Base-by-base conservation (phyloP, 2,329 filamentous ascomycete species). In the Pseudogymnoascus sp. region DNA sequence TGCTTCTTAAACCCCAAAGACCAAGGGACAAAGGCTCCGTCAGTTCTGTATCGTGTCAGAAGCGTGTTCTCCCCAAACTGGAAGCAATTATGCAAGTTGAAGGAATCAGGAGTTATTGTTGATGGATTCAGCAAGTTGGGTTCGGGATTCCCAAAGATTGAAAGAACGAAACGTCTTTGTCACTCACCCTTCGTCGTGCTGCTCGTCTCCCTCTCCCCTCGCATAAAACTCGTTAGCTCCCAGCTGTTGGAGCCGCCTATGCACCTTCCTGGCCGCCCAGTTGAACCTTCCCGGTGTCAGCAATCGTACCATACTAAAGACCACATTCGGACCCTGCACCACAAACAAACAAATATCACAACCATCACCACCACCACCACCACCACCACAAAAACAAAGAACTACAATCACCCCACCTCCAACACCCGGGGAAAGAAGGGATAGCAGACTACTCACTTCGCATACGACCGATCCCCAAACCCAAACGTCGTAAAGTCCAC, bases 401-500 rank as follows among this genome's bases (percentile, higher is more conserved):
- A n/a, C 35, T 40, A 21, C 19, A 40, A 50, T 42, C 13, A 60
- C 40, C 42, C 1, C n/a, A 17, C 10, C 2, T n/a, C 37, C 7
- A 19, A 19, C 11, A 33, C 11, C 40, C n/a, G 5, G 7, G 26
- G 44, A n/a, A 26, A 15, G 46, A 56, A 29, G 13, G 3, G 46
- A 29, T 1, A 15, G 15, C 7, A 31, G n/a, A 73, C n/a, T n/a
- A 23, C 83, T 67, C 79, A 95, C 88, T 96, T 93, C 63, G 89
- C 83, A 80, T 99, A 99, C 1, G 93, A 96, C 71, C 90, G 96
- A 75, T 99, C 95, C 0, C 95, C 95, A 0, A 97, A 82, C 0
- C 95, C 95, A 79, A 97, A 96, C 0, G 88, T 89, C 2, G 90
- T 88, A 75, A 96, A 97, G 1, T 79, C 82, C 66, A 96, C 78